These are phyloP conservation scores for Pythium pyrilobum DNA, from an alignment of 352 stramenopile species.

Conservation along the genomic window DNA sequence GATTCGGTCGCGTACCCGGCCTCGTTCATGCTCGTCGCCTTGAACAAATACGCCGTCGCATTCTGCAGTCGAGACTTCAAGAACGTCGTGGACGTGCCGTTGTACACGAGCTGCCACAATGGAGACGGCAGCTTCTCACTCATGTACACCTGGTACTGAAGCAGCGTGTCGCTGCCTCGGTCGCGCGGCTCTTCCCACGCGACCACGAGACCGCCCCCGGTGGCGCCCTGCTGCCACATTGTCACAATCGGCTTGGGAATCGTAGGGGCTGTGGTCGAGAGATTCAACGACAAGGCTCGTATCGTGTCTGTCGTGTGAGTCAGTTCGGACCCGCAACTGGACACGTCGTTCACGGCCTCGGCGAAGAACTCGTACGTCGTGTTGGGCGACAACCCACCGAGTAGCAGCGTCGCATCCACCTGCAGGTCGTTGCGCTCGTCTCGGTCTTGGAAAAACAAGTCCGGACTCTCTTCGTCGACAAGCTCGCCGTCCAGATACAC, in stretches of 20 bases:
- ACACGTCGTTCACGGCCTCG: conserved; percentile 42
- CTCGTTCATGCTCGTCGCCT: conserved; percentile 37
- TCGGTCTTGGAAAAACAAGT: conserved; percentile 20
- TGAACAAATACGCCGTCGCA: conserved; percentile 44
- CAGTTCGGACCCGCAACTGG: conserved; percentile 22
- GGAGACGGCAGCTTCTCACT: conserved; percentile 11
- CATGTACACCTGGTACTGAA: conserved; percentile 61
- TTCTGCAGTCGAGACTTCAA: conserved; percentile 53
- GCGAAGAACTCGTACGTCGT: conserved; percentile 40
- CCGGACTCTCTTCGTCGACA: neutral
- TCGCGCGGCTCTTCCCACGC: conserved; percentile 37
- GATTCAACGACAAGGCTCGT: conserved; percentile 1
- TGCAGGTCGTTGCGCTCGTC: conserved; percentile 9
- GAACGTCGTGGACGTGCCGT: conserved; percentile 29
- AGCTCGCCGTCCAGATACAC: conserved; percentile 14
- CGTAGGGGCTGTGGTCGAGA: conserved; percentile 23
- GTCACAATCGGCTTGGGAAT: conserved; percentile 18
- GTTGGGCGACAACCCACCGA: conserved; percentile 34
- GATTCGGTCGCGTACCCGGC: conserved; percentile 38
- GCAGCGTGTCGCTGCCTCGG: conserved; percentile 19
- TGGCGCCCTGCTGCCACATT: conserved; percentile 34
- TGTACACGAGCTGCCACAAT: conserved; percentile 39
- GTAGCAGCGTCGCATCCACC: conserved; percentile 31
- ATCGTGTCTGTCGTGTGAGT: neutral
- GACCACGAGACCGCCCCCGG: conserved; percentile 46